These are phyloP conservation scores for Sugiyamaella xylanicola DNA, from an alignment of 1,139 yeast genomes.

Conservation along the genomic window DNA sequence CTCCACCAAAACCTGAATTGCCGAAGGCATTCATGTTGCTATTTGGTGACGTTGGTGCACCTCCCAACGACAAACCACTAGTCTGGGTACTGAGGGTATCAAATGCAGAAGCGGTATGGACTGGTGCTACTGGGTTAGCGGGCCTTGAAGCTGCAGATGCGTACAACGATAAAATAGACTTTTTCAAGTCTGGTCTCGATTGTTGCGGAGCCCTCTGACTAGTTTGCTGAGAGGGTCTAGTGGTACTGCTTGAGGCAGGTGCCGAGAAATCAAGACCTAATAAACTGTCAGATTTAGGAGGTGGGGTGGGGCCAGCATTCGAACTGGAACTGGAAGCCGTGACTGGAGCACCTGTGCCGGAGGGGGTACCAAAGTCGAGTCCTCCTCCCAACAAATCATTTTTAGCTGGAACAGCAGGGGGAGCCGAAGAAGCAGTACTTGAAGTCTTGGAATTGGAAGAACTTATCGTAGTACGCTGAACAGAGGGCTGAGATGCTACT, in stretches of 20 bases:
- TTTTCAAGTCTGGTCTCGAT: constrained; percentile 76
- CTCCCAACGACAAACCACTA: constrained; percentile 19
- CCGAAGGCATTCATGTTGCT: neutral
- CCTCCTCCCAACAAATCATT: constrained; percentile 30
- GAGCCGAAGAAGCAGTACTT: constrained; percentile 15
- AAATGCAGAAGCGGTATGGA: constrained; percentile 16
- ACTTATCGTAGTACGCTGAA: constrained; percentile 6
- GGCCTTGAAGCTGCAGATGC: constrained; percentile 45
- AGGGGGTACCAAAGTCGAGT: constrained; percentile 23
- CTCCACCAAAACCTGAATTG: neutral
- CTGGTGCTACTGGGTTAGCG: constrained; percentile 14
- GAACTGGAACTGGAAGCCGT: constrained; percentile 18
- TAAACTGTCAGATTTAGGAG: constrained; percentile 32
- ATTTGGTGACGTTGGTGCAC: neutral
- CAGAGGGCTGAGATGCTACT: constrained; percentile 9
- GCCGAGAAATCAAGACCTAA: constrained; percentile 42
- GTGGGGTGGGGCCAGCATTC: constrained; percentile 24
- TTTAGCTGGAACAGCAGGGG: constrained; percentile 26
- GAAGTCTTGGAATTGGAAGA: neutral
- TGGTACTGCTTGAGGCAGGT: constrained; percentile 29
- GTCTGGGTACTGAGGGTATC: constrained; percentile 22
- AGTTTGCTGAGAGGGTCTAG: constrained; percentile 26
- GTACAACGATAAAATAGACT: constrained; percentile 85
- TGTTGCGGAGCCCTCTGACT: constrained; percentile 21
- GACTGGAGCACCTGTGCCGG: too few species aligned